These are phyloP conservation scores for Oryza meyeriana DNA, from an alignment of 176 grass and related monocot genomes.

Conservation along the genomic window DNA sequence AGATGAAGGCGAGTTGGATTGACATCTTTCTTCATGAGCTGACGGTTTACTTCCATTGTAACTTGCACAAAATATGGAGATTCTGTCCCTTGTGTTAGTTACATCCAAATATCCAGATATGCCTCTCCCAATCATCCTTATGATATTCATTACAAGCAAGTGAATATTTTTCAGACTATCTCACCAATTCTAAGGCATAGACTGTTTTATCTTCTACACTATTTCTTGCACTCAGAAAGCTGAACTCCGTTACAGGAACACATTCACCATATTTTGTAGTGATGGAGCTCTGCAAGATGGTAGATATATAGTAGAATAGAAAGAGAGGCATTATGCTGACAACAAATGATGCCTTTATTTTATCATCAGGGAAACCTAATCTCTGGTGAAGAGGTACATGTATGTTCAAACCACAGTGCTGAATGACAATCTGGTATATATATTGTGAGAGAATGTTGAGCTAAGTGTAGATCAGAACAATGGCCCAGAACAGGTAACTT, in stretches of 20 bases:
- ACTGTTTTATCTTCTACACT: conserved; percentile 57
- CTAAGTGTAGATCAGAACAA: conserved; percentile 95
- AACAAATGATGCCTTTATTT: conserved; percentile 95
- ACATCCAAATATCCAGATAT: conserved; percentile 92
- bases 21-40: conserved; percentile 83
- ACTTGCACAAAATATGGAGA: conserved; percentile 97
- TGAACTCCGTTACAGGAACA: conserved; percentile 88
- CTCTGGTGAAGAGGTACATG: conserved; percentile 66
- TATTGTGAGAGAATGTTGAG: conserved; percentile 91
- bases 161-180: conserved; percentile 49
- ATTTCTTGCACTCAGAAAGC: conserved; percentile 58
- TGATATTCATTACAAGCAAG: conserved; percentile 54
- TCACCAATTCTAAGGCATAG: conserved; percentile 40
- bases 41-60: conserved; percentile 82
- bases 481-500: conserved; percentile 87
- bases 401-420: conserved; percentile 90
- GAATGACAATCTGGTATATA: conserved; percentile 97
- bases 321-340: conserved; percentile 83
- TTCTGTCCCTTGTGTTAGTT: conserved; percentile 87
- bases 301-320: conserved; percentile 96
- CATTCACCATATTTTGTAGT: conserved; percentile 97
- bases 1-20: conserved; percentile 52
- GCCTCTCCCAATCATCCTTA: conserved; percentile 58
- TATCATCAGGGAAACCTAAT: conserved; percentile 85
- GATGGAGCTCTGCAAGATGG: conserved; percentile 89